phyloP scores from a whole-genome alignment of 2,329 filamentous ascomycete genomes.

The Podosphaera leucotricha region DNA sequence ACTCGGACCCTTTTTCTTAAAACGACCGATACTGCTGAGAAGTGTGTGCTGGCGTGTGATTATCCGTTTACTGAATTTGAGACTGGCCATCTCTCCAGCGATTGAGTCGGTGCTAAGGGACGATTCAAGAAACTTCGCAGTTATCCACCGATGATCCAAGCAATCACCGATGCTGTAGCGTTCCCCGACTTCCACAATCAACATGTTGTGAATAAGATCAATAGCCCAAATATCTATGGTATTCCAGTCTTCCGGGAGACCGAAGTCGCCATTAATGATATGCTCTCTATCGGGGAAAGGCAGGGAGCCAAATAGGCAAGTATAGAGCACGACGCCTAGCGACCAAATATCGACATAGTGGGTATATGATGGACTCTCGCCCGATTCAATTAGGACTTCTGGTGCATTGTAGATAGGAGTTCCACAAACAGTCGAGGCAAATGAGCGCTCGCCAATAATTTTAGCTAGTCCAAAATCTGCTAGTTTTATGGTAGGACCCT shows the following conservation, averaged over 20 bases:
- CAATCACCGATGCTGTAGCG: conserved; percentile 81
- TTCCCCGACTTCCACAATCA: conserved; percentile 64
- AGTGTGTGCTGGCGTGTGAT: conserved; percentile 63
- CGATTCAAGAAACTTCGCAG: conserved; percentile 31
- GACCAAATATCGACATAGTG: conserved; percentile 94
- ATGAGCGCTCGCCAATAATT: conserved; percentile 95
- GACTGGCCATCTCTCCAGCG: conserved; percentile 57
- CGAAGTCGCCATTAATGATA: conserved; percentile 73
- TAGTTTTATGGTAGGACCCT: conserved; percentile 66
- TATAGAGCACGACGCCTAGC: conserved; percentile 90
- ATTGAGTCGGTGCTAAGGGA: conserved; percentile 83
- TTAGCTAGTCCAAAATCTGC: conserved; percentile 95
- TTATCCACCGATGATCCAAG: conserved; percentile 76
- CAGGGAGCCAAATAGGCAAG: conserved; percentile 88
- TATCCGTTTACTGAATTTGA: conserved; percentile 70
- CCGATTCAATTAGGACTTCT: conserved; percentile 68
- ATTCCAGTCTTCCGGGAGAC: conserved; percentile 96
- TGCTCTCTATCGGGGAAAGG: conserved; percentile 97
- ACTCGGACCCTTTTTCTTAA: conserved; percentile 26
- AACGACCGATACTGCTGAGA: conserved; percentile 57
- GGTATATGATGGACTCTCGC: conserved; percentile 59
- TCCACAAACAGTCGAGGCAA: conserved; percentile 86
- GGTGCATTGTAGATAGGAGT: conserved; percentile 96
- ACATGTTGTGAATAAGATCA: conserved; percentile 85
- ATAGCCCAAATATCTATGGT: conserved; percentile 64